phyloP scores from a whole-genome alignment of 2,329 filamentous ascomycete species.

The Monilinia laxa region DNA sequence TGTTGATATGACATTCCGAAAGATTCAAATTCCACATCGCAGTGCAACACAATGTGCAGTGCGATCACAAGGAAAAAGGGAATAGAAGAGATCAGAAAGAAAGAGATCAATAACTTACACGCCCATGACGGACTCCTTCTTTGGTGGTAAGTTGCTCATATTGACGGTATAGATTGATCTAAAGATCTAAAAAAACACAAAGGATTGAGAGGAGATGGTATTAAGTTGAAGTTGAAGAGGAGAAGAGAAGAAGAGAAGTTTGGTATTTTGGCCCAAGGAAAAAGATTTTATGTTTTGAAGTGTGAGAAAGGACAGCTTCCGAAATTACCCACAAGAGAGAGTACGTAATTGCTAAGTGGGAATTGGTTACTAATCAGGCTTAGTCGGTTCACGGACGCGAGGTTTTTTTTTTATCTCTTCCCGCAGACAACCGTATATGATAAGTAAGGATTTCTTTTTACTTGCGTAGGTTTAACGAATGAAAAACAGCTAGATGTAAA shows the following conservation, averaged over 20 bases:
- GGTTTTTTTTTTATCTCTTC: conserved; percentile 12
- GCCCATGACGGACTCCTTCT: conserved; percentile 61
- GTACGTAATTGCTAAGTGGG: conserved; percentile 16
- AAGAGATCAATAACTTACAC: conserved; percentile 54
- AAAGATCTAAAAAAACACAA: conserved; percentile 45
- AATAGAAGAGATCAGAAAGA: not conserved
- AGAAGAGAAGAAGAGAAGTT: conserved; percentile 33
- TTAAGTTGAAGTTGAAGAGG: conserved; percentile 31
- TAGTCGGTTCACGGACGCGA: conserved; percentile 11
- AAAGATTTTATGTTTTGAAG: conserved; percentile 32
- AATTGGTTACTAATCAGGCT: not conserved
- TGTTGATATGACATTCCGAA: conserved; percentile 4
- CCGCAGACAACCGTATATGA: no score
- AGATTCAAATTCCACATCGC: conserved; percentile 28
- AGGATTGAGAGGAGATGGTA: conserved; percentile 62
- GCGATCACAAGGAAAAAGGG: not conserved
- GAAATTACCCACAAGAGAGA: conserved; percentile 25
- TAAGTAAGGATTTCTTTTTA: no score
- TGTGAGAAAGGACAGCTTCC: conserved; percentile 25
- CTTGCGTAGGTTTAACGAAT: no score
- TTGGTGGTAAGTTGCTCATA: conserved; percentile 52
- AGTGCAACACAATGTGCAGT: conserved; percentile 19
- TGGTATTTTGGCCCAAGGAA: conserved; percentile 26
- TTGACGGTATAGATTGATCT: conserved; percentile 34
- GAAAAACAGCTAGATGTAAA: no score